Base-by-base conservation (phyloP, 352 stramenopile genomes). In the Globisporangium echinulatum region DNA sequence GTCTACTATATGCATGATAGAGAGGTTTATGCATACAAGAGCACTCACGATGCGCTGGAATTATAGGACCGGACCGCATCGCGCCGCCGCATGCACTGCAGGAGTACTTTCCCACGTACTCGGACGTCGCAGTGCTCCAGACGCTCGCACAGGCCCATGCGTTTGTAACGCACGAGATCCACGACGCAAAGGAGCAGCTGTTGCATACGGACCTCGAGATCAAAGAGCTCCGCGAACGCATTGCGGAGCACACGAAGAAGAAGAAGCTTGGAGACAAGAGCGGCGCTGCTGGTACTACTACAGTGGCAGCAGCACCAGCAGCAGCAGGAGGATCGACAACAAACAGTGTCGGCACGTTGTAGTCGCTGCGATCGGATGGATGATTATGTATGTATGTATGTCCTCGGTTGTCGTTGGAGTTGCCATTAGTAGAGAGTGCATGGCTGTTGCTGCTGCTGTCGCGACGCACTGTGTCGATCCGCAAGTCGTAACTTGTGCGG, bases 51-150 rank as follows among this genome's bases (percentile, higher is more conserved):
- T 13, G 13, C 6, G 14, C 7, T 25, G 6, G 8, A 0, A 1
- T 52, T 6, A 49, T 68, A 64, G 84, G 79, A 39, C 79, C 79
- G 8, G 85, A 94, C 59, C 74, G 82, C 7, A 64, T 88, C 59
- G 75, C 85, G 3, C 77, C 81, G 7, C 72, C 79, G 36, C 69
- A 92, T 33, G 61, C 76, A 5, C 79, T 97, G 59, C 77, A 93
- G 50, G 87, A 97, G 54, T 74, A 94, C 56, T 87, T 97, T 52
- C 73, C 83, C 0, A 75, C 64, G 4, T 98, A 97, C 65, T 92
- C 81, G 19, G 95, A 98, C 66, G 69, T 94, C 52, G 75, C 84
- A 6, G 78, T 97, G 54, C 76, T 97, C 4, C 83, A 97, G 64
- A 79, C 70, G 2, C 71, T 98, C 55, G 56, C 90, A 0, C 72